Percentiles rank a stretch among this genome's conserved stretches.
phyloP scores from a whole-genome alignment of 2,329 filamentous ascomycete genomes.

The Trichoderma asperellum region DNA sequence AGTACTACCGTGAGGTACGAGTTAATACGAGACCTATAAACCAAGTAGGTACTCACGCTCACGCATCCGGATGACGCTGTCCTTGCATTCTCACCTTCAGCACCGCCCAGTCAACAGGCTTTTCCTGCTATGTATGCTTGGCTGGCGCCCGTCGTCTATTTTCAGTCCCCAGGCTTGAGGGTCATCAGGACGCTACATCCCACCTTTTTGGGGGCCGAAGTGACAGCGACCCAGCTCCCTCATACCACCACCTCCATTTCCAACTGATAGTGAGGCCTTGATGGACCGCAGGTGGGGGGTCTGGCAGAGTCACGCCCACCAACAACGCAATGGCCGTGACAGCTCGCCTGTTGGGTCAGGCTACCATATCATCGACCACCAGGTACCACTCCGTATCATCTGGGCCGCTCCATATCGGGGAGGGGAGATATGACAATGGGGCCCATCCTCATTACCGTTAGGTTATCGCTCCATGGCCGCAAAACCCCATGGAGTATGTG shows the following conservation, averaged over 20 bases:
- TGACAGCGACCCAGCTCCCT: constrained; percentile 5
- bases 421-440: neutral
- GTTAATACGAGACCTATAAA: too few relatives aligned
- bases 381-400: neutral
- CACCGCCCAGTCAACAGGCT: constrained; percentile 21
- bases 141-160: constrained; percentile 14
- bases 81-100: neutral
- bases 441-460: constrained; percentile 2
- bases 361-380: neutral
- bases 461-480: constrained; percentile 2
- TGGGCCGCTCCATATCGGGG: constrained; percentile 9
- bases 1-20: too few relatives aligned
- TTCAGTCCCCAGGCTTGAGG: neutral
- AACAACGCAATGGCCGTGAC: constrained; percentile 15
- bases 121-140: neutral
- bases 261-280: constrained; percentile 10
- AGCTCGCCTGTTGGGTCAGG: constrained; percentile 2
- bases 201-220: constrained; percentile 23
- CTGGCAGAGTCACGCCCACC: constrained; percentile 14
- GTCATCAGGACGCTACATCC: constrained; percentile 26
- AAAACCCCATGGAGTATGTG: constrained; percentile 20
- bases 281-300: constrained; percentile 22
- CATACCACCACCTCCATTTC: neutral
- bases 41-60: neutral
- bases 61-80: neutral